These are phyloP conservation scores for Suillus occidentalis DNA, from an alignment of 768 basidiomycete genomes.

Conservation along the genomic window DNA sequence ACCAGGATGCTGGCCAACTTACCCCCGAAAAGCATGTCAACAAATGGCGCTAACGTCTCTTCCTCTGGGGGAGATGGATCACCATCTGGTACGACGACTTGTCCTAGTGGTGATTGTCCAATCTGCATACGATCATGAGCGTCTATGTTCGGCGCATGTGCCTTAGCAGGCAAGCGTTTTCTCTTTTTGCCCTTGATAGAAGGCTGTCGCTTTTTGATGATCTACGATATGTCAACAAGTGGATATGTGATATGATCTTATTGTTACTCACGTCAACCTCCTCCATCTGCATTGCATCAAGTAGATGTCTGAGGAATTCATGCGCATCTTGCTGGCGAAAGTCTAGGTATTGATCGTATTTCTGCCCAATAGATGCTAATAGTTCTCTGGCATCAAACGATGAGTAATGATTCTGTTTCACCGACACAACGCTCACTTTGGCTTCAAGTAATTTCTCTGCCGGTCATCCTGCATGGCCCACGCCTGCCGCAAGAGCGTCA, in stretches of 20 bases:
- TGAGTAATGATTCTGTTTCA: conserved; percentile 4
- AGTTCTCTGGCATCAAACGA: conserved; percentile 46
- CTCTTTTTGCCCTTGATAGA: conserved; percentile 39
- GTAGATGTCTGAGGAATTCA: conserved; percentile 84
- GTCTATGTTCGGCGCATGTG: neutral
- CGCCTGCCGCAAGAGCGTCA: conserved; percentile 56
- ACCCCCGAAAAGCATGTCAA: conserved; percentile 91
- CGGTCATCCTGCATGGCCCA: conserved; percentile 61
- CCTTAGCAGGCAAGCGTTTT: conserved; percentile 3
- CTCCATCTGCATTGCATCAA: conserved; percentile 94
- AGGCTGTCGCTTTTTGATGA: conserved; percentile 75
- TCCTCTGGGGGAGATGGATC: conserved; percentile 34
- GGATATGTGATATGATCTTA: neutral
- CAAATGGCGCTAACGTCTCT: conserved; percentile 64
- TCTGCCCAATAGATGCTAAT: conserved; percentile 67
- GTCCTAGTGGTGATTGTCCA: conserved; percentile 4
- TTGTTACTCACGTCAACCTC: conserved; percentile 74
- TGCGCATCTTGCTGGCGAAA: conserved; percentile 97
- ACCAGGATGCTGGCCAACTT: conserved; percentile 88
- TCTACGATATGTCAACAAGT: conserved; percentile 39
- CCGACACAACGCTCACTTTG: conserved; percentile 53
- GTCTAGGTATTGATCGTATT: conserved; percentile 93
- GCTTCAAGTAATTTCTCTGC: conserved; percentile 56
- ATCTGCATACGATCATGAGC: neutral
- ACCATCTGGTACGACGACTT: neutral